Conservation (phyloP, 495 filamentous ascomycete species). For the Chaetomidium leptoderma region DNA sequence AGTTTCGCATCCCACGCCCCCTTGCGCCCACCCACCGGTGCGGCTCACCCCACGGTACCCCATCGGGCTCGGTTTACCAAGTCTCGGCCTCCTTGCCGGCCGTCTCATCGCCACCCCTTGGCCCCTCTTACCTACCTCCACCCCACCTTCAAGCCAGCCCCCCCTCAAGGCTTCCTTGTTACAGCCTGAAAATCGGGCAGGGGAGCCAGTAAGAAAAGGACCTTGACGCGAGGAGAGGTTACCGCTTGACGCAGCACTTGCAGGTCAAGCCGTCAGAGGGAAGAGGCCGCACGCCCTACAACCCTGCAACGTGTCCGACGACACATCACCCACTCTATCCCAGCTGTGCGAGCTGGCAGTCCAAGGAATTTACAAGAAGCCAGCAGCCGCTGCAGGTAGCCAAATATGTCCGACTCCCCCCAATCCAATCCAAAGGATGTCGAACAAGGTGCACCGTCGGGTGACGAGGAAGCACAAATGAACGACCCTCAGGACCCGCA, state of each 20-base stretch:
- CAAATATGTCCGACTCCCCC: slow-evolving; percentile 92
- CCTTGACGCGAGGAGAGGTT: slow-evolving; percentile 39
- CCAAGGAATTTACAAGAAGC: slow-evolving; percentile 56
- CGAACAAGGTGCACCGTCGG: slow-evolving; percentile 89
- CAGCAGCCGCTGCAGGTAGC: slow-evolving; percentile 61
- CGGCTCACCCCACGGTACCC: slow-evolving; percentile 21
- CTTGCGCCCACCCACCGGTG: slow-evolving; percentile 10
- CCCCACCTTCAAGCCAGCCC: slow-evolving; percentile 25
- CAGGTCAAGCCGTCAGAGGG: slow-evolving; percentile 44
- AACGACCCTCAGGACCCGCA: slow-evolving; percentile 58
- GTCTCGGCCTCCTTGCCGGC: slow-evolving; percentile 24
- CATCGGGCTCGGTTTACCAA: slow-evolving; percentile 30
- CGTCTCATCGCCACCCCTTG: slow-evolving; percentile 25
- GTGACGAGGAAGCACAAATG: slow-evolving; percentile 71
- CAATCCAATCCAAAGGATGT: slow-evolving; percentile 91
- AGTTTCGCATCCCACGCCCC: slow-evolving; percentile 23
- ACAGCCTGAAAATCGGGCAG: slow-evolving; percentile 47
- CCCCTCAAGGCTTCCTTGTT: slow-evolving; percentile 38
- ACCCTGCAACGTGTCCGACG: slow-evolving; percentile 53
- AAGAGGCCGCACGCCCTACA: slow-evolving; percentile 45
- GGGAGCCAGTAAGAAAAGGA: slow-evolving; percentile 41
- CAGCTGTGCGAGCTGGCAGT: slow-evolving; percentile 52
- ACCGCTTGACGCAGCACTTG: slow-evolving; percentile 39
- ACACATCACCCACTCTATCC: slow-evolving; percentile 48
- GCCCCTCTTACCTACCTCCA: slow-evolving; percentile 13